Evolutionary conservation across 179 eudicot genomes (phyloP).

Genomic region (Spergularia azorica): DNA sequence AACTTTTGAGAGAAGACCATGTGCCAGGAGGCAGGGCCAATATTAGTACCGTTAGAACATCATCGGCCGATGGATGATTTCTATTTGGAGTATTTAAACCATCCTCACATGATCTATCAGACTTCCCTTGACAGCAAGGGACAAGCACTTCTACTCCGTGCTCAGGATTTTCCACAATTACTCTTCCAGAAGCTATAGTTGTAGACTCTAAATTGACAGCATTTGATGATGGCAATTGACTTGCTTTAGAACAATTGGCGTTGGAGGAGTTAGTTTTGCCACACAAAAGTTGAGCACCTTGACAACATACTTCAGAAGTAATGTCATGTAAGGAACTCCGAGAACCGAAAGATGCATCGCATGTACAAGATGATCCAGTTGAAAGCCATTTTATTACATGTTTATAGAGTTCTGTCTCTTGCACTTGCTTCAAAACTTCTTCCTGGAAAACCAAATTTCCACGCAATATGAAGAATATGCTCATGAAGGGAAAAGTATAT

Average conservation of each 20-base stretch:
- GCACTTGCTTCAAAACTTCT: conserved; percentile 48
- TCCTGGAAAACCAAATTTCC: conserved; percentile 33
- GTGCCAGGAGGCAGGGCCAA: conserved; percentile 47
- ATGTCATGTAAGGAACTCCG: conserved; percentile 32
- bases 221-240: conserved; percentile 16
- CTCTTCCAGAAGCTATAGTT: conserved; percentile 26
- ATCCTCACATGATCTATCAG: conserved; percentile 22
- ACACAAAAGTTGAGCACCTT: conserved; percentile 40
- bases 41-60: conserved; percentile 39
- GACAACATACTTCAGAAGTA: conserved; percentile 39
- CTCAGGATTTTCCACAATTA: conserved; percentile 22
- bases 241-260: conserved; percentile 11
- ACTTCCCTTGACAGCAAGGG: conserved; percentile 33
- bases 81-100: conserved; percentile 14
- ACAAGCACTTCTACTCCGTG: conserved; percentile 37
- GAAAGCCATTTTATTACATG: conserved; percentile 32
- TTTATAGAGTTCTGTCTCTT: conserved; percentile 37
- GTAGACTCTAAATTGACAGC: conserved; percentile 21
- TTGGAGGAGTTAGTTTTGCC: conserved; percentile 28
- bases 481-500: background rate
- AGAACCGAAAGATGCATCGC: conserved; percentile 10
- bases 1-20: conserved; percentile 37
- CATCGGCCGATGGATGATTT: conserved; percentile 36
- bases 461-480: background rate
- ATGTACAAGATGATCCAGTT: conserved; percentile 28